Evolutionary conservation across 352 stramenopile species (phyloP), one percentile per base, ranked within the genome.

Genomic region (Blastocystis sp.): DNA sequence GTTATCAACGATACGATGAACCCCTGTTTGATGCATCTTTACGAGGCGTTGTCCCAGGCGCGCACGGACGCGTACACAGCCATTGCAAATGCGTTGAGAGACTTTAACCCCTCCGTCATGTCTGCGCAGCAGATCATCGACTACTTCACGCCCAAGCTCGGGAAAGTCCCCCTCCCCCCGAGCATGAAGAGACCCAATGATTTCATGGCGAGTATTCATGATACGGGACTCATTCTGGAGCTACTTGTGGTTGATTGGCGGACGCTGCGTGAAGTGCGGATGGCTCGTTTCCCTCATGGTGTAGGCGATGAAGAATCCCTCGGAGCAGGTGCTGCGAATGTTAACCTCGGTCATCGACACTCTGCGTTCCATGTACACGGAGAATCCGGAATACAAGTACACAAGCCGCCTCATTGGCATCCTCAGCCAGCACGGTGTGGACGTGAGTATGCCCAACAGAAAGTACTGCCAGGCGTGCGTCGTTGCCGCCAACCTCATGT

Each of bases 1-100:
- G 14, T 62, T 21, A 69, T 84, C 34, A 62, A 62, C 38, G 74
- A 84, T 52, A 84, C 74, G 2, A 84, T 84, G 74, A 84, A 67
- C 52, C 0, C 14, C 14, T 40, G 21, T 7, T 21, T 84, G 28
- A 7, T 52, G 21, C 19, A 66, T 52, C 7, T 84, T n/a, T 67
- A 64, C 61, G 28, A 84, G 21, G 66, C 34, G 5, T 52, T 84
- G 21, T 45, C 52, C 14, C 11, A 19, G 5, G 40, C 23, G 1
- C 74, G 56, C 23, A 17, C 40, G 11, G 53, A 84, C 21, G 11
- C 23, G 5, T 69, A 67, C 21, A 38, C 23, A 10, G 59, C 56
- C 23, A 23, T 74, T 11, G 21, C 14, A 19, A 52, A 52, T 10
- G 9, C 17, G 9, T 11, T 45, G 3, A 38, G 34, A 19, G 64